Evolutionary conservation across 2,329 filamentous ascomycete genomes (phyloP), one percentile per base, ranked within the genome.

Genomic region (Paraphaeosphaeria minitans): DNA sequence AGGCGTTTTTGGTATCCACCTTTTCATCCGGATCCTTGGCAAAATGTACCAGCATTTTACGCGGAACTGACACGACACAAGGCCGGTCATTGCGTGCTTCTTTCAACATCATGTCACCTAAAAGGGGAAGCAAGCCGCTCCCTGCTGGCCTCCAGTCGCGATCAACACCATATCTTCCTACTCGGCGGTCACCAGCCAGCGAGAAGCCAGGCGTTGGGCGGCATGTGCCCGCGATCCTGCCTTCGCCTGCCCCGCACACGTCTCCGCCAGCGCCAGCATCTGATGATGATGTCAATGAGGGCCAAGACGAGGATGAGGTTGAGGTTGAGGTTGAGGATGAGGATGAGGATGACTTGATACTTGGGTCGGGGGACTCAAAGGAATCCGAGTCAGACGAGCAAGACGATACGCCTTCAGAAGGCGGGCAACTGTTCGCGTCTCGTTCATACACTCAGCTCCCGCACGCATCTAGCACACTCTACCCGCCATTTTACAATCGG

Each of bases 401-500:
- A 55, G 58, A 58, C 46, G 60, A 59, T 42, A 61, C 53, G 10
- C 62, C 55, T 45, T 63, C 67, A 2, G 56, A 62, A 14, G 59
- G 65, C 27, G 75, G 71, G 31, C 80, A 76, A 31, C 75, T 80
- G 33, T 78, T 76, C 61, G 79, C 78, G 58, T 81, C 77, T 4
- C 76, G 77, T 46, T 80, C 79, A 22, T 76, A 82, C 50, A 78
- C 75, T n/a, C 77, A 81, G 39, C 76, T 82, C 1, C 68, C 66
- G 21, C 71, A 74, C 24, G 70, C 72, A 3, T 63, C 67, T 1
- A 70, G 64, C 24, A 66, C 68, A 8, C 69, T 81, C 63, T 90
- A 89, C 75, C 95, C 95, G 27, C 95, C 95, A 16, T 98, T 98
- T 82, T 99, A 99, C 82, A 96, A 96, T 64, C 88, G 94, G 3